These are phyloP conservation scores for Saccharum hybrid DNA, from an alignment of 202 grass and related monocot genomes.

Conservation along the genomic window DNA sequence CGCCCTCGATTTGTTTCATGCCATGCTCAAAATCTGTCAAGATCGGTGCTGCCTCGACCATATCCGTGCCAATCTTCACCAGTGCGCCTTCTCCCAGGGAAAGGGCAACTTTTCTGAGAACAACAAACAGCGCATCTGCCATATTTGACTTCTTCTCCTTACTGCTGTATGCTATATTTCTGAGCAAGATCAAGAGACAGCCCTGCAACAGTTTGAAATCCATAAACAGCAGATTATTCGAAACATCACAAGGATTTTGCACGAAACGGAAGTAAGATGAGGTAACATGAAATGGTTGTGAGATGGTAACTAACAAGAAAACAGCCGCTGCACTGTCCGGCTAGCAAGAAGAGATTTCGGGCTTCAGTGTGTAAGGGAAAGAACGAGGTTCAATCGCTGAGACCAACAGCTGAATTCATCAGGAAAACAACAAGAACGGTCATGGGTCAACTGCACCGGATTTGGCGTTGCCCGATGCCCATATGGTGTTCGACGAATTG, in stretches of 20 bases:
- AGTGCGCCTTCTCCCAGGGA: slow-evolving; percentile 35
- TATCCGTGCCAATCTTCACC: slow-evolving; percentile 11
- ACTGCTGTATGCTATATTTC: neutral
- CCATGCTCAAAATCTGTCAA: slow-evolving; percentile 41
- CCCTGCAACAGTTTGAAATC: neutral
- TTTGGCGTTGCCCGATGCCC: neutral
- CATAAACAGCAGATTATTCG: neutral
- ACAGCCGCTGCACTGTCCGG: neutral
- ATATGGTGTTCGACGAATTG: neutral
- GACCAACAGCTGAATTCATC: neutral
- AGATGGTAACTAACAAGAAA: slow-evolving; percentile 9
- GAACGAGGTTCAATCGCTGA: neutral
- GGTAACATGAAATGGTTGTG: too few relatives aligned
- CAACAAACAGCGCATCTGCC: slow-evolving; percentile 31
- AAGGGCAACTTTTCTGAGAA: slow-evolving; percentile 50
- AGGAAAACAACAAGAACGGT: too few relatives aligned
- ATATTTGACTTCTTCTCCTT: neutral
- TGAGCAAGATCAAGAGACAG: neutral
- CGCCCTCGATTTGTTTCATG: slow-evolving; percentile 38
- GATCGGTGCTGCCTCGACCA: slow-evolving; percentile 39
- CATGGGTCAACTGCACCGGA: neutral
- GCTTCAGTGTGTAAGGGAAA: neutral
- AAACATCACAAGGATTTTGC: neutral
- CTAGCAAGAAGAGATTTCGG: neutral
- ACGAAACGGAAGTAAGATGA: neutral